Evolutionary conservation across 2,329 filamentous ascomycete genomes (phyloP), one percentile per base, ranked within the genome.

Genomic region (Cryphonectria radicalis): DNA sequence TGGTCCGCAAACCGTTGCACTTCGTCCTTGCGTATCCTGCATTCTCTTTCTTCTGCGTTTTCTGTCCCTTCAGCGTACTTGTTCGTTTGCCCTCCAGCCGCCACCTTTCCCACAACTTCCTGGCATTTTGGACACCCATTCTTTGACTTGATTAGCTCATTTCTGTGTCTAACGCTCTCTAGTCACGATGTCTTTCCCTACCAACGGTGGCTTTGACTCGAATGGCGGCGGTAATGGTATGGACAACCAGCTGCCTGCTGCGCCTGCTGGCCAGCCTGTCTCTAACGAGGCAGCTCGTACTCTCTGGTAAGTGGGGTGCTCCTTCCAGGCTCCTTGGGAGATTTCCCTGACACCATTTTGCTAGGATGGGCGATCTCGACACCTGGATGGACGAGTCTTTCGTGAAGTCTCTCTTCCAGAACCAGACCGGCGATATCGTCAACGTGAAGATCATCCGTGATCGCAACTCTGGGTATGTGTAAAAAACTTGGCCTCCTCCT

Each of bases 391-490:
- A 99, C 78, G 96, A 99, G 86, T 97, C 95, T 84, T 99, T 98
- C 82, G 93, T 99, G 79, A 95, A 97, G 83, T 96, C 93, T 77
- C 90, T 98, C 63, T 98, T 94, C 88, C 80, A 86, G 74, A 97
- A 94, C 79, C 91, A 95, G 77, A 93, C 97, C 85, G 94, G 93
- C 76, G 96, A 98, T 83, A 91, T 91, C 74, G 96, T 99, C 78
- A 98, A 98, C 78, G 96, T 99, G 77, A 99, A 99, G 89, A 97
- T 99, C 88, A 99, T 99, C 78, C 93, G 96, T 76, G 96, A 99
- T 86, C 98, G 98, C 84, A 97, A 97, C 83, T 98, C 95, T 80
- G 96, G 95, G 94, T 97, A 82, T 69, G 85, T 70, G 85, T 77
- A 22, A 11, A 32, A 32, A n/a, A 28, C 65, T 63, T 25, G 19